Conservation (phyloP, 169 alveolate species). For the Plasmodium ovale region DNA sequence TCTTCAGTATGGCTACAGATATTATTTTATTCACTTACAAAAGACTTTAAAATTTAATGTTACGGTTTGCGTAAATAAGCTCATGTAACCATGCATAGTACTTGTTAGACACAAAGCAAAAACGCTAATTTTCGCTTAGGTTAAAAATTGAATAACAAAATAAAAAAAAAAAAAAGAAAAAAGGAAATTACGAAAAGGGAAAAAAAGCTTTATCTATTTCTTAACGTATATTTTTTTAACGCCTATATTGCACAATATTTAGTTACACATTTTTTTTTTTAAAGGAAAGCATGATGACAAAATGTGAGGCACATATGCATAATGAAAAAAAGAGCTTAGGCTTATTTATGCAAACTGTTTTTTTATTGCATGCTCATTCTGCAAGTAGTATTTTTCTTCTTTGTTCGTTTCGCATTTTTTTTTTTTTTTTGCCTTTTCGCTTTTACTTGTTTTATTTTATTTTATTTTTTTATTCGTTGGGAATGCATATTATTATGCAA, state of each 20-base stretch:
- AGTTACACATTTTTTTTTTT: slow-evolving; percentile 11
- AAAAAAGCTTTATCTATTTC: too few species aligned
- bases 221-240: too few species aligned
- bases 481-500: neutral
- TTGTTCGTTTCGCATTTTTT: neutral
- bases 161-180: neutral
- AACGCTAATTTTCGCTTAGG: neutral
- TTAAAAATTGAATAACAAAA: slow-evolving; percentile 1
- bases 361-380: slow-evolving; percentile 11
- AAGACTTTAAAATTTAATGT: slow-evolving; percentile 8
- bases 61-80: neutral
- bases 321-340: slow-evolving; percentile 7
- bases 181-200: neutral
- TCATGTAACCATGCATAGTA: neutral
- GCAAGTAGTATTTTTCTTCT: neutral
- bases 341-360: slow-evolving; percentile 14
- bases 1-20: neutral
- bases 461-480: neutral
- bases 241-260: neutral
- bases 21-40: neutral
- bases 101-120: slow-evolving; percentile 12
- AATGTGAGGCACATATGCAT: neutral
- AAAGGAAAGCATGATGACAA: neutral
- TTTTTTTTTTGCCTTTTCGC: neutral
- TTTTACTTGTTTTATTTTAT: neutral